phyloP scores from a whole-genome alignment of 1,284 basidiomycete genomes.

The Microbotryomycetes sp. region DNA sequence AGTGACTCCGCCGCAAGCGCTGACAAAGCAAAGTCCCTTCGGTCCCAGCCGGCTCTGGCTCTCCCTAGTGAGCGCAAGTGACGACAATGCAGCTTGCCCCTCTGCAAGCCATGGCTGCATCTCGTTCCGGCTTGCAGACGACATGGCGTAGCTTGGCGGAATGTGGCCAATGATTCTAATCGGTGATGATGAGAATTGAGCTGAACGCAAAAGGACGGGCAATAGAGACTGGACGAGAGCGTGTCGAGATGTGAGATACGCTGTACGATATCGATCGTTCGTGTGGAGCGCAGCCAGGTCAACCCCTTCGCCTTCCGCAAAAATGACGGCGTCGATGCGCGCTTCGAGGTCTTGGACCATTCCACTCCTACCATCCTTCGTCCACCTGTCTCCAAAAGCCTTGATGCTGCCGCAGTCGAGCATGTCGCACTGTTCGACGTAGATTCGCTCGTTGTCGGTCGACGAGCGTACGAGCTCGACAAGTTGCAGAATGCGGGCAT shows the following conservation, averaged over 20 bases:
- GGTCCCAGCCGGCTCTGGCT: slow-evolving; percentile 11
- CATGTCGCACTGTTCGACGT: slow-evolving; percentile 32
- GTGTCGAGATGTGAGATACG: slow-evolving; percentile 14
- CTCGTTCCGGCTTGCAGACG: slow-evolving; percentile 2
- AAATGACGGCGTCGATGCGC: slow-evolving; percentile 29
- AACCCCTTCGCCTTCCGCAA: slow-evolving; percentile 27
- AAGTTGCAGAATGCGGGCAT: slow-evolving; percentile 28
- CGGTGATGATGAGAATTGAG: slow-evolving; percentile 12
- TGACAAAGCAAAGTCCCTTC: slow-evolving; percentile 11
- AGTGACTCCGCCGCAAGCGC: slow-evolving; percentile 19
- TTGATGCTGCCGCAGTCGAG: slow-evolving; percentile 15
- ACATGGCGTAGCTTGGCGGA: slow-evolving; percentile 31
- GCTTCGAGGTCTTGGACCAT: slow-evolving; percentile 31
- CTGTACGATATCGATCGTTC: no score
- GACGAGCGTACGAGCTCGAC: slow-evolving; percentile 28
- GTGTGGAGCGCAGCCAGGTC: not conserved
- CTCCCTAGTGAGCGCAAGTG: slow-evolving; percentile 17
- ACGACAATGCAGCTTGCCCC: slow-evolving; percentile 12
- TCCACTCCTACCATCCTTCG: slow-evolving; percentile 20
- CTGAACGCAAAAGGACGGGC: slow-evolving; percentile 23
- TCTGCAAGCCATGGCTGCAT: slow-evolving; percentile 7
- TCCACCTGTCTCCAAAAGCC: slow-evolving; percentile 23
- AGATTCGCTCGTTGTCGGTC: slow-evolving; percentile 30
- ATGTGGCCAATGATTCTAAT: slow-evolving; percentile 27
- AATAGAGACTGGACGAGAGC: slow-evolving; percentile 27